Base-by-base conservation (phyloP, 2,329 filamentous ascomycete species). In the Arthrobotrys musiformis region DNA sequence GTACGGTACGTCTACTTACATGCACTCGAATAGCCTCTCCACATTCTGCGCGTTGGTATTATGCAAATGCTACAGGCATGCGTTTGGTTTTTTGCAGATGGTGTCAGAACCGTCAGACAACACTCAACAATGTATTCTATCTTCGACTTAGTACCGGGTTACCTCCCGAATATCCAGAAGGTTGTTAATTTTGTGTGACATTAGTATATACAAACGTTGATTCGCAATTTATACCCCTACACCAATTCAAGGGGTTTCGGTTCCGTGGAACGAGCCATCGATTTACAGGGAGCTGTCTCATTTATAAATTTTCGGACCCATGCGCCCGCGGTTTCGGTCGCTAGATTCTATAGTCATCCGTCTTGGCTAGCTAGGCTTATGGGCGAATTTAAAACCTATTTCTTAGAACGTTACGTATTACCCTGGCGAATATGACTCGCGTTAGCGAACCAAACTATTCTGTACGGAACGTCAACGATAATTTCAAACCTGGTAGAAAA, bases 321-420 rank as follows among this genome's bases (percentile, higher is more conserved):
- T 11, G 11, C 1, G 17, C 28, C 50, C 50, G 28, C 35, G 26
- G 50, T 56, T 56, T 56, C 17, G 15, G 8, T 9, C 50, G 50
- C 50, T 22, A 35, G 4, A 22, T 11, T 28, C 26, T 35, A 2
- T 56, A 30, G 50, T 56, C 33, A 35, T 56, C 50, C 50, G 50
- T n/a, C 50, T 56, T 56, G 50, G 50, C 35, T n/a, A n/a, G n/a
- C n/a, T n/a, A n/a, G n/a, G 50, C 50, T n/a, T 28, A 56, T 56
- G 50, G 50, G 9, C 17, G 4, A 28, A 30, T 22, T n/a, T 50
- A 30, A 52, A 52, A 48, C 44, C 26, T n/a, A 52, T 26, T 24
- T 9, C 13, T 6, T 15, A 22, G 22, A 30, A 24, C 19, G 24
- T 26, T 26, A 24, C 22, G 22, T 28, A n/a, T 6, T 28, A 52